Evolutionary conservation across 2,329 filamentous ascomycete species (phyloP).

Genomic region (Cladosporium sp.): DNA sequence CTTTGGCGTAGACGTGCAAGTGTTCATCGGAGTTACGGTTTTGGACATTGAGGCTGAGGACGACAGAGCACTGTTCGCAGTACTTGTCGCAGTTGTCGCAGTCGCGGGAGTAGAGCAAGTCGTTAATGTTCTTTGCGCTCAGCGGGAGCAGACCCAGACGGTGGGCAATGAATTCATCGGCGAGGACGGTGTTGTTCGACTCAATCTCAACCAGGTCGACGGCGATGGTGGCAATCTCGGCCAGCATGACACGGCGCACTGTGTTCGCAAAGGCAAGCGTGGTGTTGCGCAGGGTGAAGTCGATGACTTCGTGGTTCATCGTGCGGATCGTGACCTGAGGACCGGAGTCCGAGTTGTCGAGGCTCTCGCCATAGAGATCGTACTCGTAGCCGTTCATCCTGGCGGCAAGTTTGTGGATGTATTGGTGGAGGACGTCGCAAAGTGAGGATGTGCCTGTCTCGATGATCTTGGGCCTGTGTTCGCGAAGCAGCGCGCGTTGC

Average conservation of each 20-base stretch:
- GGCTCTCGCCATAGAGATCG: conserved; percentile 26
- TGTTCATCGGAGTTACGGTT: conserved; percentile 75
- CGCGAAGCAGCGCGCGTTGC: conserved; percentile 6
- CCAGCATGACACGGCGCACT: conserved; percentile 83
- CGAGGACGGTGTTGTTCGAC: conserved; percentile 89
- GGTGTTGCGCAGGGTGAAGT: conserved; percentile 88
- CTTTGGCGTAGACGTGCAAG: conserved; percentile 91
- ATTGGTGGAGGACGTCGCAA: not conserved
- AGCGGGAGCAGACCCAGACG: conserved; percentile 88
- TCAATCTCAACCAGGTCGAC: conserved; percentile 94
- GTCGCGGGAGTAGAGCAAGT: conserved; percentile 83
- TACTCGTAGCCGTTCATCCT: conserved; percentile 25
- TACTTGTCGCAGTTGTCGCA: conserved; percentile 89
- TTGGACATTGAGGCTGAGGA: conserved; percentile 73
- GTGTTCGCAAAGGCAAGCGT: conserved; percentile 92
- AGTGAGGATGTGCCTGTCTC: not conserved
- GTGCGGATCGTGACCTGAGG: conserved; percentile 51
- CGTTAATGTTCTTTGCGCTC: conserved; percentile 77
- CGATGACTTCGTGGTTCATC: conserved; percentile 71
- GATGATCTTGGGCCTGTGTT: not conserved
- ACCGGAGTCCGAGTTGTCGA: conserved; percentile 48
- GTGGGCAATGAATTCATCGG: conserved; percentile 94
- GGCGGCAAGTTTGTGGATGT: not conserved
- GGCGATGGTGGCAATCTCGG: conserved; percentile 90
- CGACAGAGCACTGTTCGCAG: conserved; percentile 88